These are phyloP conservation scores for Talaromyces sp. DNA, from an alignment of 2,329 filamentous ascomycete species.

Conservation along the genomic window DNA sequence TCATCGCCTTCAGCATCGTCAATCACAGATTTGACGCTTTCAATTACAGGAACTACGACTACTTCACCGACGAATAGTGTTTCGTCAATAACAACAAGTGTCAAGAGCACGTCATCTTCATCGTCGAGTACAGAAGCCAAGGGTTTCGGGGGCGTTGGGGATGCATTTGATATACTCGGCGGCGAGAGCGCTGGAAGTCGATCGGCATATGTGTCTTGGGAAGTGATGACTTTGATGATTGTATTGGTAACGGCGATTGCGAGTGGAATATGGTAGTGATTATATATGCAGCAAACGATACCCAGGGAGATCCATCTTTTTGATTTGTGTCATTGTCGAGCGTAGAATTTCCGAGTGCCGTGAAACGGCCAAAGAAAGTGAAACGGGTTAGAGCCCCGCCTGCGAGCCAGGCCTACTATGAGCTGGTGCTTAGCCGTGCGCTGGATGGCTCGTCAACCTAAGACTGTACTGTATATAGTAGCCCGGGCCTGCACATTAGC, in stretches of 20 bases:
- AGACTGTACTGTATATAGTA: too few species aligned
- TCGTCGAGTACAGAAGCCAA: constrained; percentile 9
- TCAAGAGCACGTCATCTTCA: not conserved
- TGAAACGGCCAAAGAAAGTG: too few species aligned
- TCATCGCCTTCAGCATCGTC: constrained; percentile 10
- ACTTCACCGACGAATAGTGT: not conserved
- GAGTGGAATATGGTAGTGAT: not conserved
- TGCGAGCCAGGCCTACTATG: too few species aligned
- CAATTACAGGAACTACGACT: not conserved
- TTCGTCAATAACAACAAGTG: not conserved
- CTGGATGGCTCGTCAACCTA: too few species aligned
- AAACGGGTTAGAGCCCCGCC: too few species aligned
- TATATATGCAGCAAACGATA: constrained; percentile 2
- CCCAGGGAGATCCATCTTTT: not conserved
- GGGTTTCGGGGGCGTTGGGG: constrained; percentile 19
- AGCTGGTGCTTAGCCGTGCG: too few species aligned
- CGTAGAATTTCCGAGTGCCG: too few species aligned
- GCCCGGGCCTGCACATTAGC: too few species aligned
- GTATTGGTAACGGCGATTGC: not conserved
- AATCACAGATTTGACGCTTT: constrained; percentile 6
- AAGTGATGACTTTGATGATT: not conserved
- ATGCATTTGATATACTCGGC: constrained; percentile 19
- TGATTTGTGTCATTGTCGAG: not conserved
- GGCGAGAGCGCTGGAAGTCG: constrained; percentile 9
- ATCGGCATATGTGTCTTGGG: not conserved